Evolutionary conservation across 345 rosid species (phyloP).

Genomic region (Trapa incisa): DNA sequence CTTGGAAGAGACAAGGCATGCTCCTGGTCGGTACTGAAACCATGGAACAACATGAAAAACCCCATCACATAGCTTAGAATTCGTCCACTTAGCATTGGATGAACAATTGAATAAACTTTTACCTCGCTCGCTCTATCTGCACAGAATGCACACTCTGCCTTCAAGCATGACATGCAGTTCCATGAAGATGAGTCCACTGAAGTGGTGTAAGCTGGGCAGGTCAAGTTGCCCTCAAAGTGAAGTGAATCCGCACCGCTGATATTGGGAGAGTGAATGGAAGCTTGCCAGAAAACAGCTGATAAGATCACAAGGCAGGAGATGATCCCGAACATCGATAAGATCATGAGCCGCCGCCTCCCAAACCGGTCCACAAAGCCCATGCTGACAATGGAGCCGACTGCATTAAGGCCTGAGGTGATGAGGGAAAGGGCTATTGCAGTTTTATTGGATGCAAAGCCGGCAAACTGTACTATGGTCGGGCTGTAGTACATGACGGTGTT

Average conservation of each 20-base stretch:
- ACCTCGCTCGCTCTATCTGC: slow-evolving; percentile 24
- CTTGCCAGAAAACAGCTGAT: too few relatives aligned
- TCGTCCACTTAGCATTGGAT: neutral
- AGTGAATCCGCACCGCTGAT: too few relatives aligned
- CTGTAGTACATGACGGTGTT: slow-evolving; percentile 92
- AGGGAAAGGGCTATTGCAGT: slow-evolving; percentile 75
- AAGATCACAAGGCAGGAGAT: too few relatives aligned
- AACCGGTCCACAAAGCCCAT: slow-evolving; percentile 58
- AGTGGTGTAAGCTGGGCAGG: slow-evolving; percentile 34
- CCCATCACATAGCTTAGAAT: too few relatives aligned
- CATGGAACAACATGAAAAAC: neutral
- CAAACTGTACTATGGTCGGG: slow-evolving; percentile 69
- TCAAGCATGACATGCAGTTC: slow-evolving; percentile 65
- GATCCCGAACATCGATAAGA: too few relatives aligned
- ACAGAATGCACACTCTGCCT: slow-evolving; percentile 49
- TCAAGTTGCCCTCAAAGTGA: slow-evolving; percentile 19
- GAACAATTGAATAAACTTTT: slow-evolving; percentile 8
- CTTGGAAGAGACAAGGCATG: slow-evolving; percentile 36
- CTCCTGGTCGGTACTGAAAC: slow-evolving; percentile 53
- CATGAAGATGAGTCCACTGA: slow-evolving; percentile 22
- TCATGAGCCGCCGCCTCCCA: slow-evolving; percentile 26
- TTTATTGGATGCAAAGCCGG: slow-evolving; percentile 73
- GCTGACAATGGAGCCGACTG: slow-evolving; percentile 55
- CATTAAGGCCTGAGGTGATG: slow-evolving; percentile 63
- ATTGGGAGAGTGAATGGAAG: too few relatives aligned